Evolutionary conservation across 768 basidiomycete genomes (phyloP).

Genomic region (Leccinum subgranulosum): DNA sequence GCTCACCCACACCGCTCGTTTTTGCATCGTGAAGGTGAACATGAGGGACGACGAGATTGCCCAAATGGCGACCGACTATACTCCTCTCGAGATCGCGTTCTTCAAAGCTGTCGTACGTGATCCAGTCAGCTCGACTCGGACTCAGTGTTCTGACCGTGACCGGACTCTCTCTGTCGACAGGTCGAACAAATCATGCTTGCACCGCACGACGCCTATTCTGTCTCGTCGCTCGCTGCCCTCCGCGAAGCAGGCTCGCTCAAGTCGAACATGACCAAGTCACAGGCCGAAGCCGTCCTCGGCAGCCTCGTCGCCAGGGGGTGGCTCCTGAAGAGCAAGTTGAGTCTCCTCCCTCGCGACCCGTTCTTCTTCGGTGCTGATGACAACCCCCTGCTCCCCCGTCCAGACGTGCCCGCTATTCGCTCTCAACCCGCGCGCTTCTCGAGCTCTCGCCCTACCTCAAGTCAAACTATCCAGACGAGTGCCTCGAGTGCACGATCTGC

Average conservation of each 20-base stretch:
- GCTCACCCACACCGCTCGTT: not conserved
- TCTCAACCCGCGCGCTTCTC: constrained; percentile 69
- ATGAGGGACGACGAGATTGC: constrained; percentile 77
- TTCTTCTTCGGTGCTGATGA: not conserved
- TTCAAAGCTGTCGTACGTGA: constrained; percentile 76
- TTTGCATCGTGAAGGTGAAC: constrained; percentile 56
- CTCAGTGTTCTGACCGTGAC: not conserved
- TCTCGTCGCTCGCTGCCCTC: constrained; percentile 74
- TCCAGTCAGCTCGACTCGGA: not conserved
- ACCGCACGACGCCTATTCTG: constrained; percentile 67
- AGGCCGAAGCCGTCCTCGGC: constrained; percentile 65
- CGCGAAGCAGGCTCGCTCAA: constrained; percentile 64
- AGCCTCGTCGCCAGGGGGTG: constrained; percentile 86
- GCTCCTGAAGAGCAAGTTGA: constrained; percentile 70
- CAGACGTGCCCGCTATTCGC: constrained; percentile 68
- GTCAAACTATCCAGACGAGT: constrained; percentile 66
- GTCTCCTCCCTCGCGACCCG: constrained; percentile 17
- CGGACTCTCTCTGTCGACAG: constrained; percentile 36
- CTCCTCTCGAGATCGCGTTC: constrained; percentile 72
- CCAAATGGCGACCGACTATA: constrained; percentile 82
- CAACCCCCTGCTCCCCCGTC: not conserved
- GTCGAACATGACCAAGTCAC: constrained; percentile 66
- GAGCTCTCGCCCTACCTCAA: constrained; percentile 76
- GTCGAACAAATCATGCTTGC: constrained; percentile 87
- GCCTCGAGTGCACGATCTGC: constrained; percentile 73